Base-by-base conservation (phyloP, 2,329 filamentous ascomycete species). In the Aspergillus eucalypticola region DNA sequence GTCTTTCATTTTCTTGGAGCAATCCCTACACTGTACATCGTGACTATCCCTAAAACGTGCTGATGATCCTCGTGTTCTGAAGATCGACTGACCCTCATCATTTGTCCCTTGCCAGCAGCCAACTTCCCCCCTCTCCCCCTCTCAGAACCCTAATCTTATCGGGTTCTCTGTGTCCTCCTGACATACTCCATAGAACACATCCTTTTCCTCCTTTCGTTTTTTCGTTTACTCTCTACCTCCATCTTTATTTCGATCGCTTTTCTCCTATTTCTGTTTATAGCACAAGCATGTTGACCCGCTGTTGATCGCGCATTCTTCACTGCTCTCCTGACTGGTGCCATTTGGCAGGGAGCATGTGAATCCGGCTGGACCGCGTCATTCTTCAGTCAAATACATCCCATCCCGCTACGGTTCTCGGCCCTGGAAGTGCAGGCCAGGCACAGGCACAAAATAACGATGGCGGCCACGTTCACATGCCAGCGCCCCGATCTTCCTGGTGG, bases 381-480 rank as follows among this genome's bases (percentile, higher is more conserved):
- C 29, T 25, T 39, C 29, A 53, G 53, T 59, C 49, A 17, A 57
- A 54, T 50, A 17, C 15, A 17, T 13, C 15, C 39, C 15, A 44
- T 11, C 21, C 41, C 41, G 41, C 41, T 13, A 13, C 3, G 23
- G 23, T 29, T 50, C 46, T 46, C 44, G 41, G 41, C 46, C 55
- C 59, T 60, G 54, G 63, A 65, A 63, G 8, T 29, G 10, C 27
- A 29, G 27, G 27, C 27, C 32, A 35, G 60, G 57, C 57, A 51
- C 35, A 29, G 41, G 41, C 60, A 19, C 54, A 32, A 41, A 41
- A 38, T 32, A 17, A 61, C 49, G 17, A 64, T 64, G 57, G 38
- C 54, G 13, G 60, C 65, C 23, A 64, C 69, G 52, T 63, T 73
- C 71, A 73, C 70, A 72, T 73, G 71, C 58, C 64, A 63, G 63